phyloP scores from a whole-genome alignment of 345 rosid species.

The Brassica carinata region DNA sequence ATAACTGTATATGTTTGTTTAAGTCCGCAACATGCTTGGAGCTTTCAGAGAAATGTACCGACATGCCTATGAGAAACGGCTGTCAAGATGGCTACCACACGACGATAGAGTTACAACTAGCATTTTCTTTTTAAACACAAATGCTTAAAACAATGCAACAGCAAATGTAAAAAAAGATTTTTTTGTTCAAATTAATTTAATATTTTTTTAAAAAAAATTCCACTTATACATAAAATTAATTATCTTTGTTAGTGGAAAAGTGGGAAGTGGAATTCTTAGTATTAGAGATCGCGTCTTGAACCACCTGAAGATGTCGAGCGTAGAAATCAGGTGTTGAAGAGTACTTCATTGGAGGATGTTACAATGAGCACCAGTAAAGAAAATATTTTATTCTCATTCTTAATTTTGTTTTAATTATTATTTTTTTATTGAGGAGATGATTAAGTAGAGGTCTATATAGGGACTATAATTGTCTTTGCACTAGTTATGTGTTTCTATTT shows the following conservation, averaged over 20 bases:
- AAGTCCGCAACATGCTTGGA: neutral
- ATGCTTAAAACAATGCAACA: too few relatives aligned
- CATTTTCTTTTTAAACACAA: too few relatives aligned
- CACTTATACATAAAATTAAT: neutral
- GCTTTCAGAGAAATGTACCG: too few relatives aligned
- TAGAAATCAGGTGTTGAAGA: neutral
- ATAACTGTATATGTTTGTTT: too few relatives aligned
- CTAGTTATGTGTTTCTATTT: neutral
- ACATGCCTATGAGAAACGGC: too few relatives aligned
- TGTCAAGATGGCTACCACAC: too few relatives aligned
- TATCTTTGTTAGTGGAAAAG: neutral
- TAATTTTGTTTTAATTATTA: neutral
- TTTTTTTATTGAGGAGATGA: neutral
- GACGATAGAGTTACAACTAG: too few relatives aligned
- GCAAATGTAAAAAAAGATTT: too few relatives aligned
- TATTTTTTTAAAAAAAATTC: neutral
- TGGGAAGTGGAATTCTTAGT: neutral
- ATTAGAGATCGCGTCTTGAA: neutral
- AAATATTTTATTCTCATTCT: conserved; percentile 32
- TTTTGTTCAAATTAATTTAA: too few relatives aligned
- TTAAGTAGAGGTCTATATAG: conserved; percentile 10
- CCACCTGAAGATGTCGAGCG: neutral
- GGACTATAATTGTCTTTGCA: neutral
- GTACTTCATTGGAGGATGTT: neutral
- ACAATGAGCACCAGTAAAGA: neutral